Percentiles rank a stretch among this genome's conserved stretches.
These are phyloP conservation scores for Asterophora parasitica DNA, from an alignment of 768 basidiomycete species.

Conservation along the genomic window DNA sequence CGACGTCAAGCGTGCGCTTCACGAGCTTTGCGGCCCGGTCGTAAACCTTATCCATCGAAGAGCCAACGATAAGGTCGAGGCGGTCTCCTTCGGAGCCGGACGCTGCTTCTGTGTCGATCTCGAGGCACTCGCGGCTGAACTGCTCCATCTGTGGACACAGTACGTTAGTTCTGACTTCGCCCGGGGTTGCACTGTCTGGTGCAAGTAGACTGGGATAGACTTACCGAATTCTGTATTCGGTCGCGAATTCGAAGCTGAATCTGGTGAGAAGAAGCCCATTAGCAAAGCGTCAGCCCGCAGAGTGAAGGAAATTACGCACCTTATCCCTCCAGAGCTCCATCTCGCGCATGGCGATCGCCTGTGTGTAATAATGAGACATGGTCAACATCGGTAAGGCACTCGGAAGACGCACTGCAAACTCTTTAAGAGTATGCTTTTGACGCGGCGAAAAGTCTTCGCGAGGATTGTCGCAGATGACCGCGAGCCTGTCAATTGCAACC, in stretches of 20 bases:
- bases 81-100: conserved; percentile 29
- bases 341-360: conserved; percentile 89
- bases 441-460: conserved; percentile 82
- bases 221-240: conserved; percentile 83
- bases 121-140: conserved; percentile 91
- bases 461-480: conserved; percentile 80
- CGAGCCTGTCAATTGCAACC: conserved; percentile 43
- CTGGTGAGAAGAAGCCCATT: conserved; percentile 27
- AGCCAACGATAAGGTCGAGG: conserved; percentile 31
- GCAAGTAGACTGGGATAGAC: conserved; percentile 18
- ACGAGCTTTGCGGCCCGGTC: conserved; percentile 88
- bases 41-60: conserved; percentile 84
- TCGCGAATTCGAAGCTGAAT: conserved; percentile 89
- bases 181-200: neutral
- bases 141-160: conserved; percentile 78
- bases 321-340: conserved; percentile 96
- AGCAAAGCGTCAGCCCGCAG: neutral
- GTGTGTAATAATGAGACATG: neutral
- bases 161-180: conserved; percentile 1
- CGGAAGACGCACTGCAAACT: conserved; percentile 64
- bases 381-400: neutral
- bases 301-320: conserved; percentile 31
- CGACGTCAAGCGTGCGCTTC: conserved; percentile 84
- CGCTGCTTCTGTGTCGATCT: conserved; percentile 68
- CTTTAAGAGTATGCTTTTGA: conserved; percentile 88